Percentiles rank a stretch among this genome's conserved stretches.
These are phyloP conservation scores for Gillenia trifoliata DNA, from an alignment of 306 rosid species.

Conservation along the genomic window DNA sequence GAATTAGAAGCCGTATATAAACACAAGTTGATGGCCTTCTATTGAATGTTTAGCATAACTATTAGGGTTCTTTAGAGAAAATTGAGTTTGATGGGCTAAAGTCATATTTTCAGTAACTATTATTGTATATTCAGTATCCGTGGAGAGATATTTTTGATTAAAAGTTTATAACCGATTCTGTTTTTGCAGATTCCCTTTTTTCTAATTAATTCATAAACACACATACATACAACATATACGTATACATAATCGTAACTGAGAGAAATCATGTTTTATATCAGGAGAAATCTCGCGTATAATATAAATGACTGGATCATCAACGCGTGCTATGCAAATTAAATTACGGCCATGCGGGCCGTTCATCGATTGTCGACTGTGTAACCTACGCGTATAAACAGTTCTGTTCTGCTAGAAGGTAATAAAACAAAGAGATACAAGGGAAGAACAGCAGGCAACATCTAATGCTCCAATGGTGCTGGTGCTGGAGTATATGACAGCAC, in stretches of 20 bases:
- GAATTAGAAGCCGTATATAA: neutral
- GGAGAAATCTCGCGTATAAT: neutral
- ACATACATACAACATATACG: neutral
- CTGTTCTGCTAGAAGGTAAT: neutral
- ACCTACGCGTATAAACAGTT: neutral
- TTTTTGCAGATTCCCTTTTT: too few species aligned
- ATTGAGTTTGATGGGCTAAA: too few species aligned
- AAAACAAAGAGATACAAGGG: neutral
- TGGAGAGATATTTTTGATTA: too few species aligned
- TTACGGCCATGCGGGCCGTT: neutral
- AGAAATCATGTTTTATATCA: neutral
- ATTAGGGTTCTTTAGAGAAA: too few species aligned
- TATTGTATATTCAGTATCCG: too few species aligned
- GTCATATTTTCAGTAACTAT: too few species aligned
- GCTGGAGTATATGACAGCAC: constrained; percentile 45
- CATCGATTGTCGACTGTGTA: neutral
- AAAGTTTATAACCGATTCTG: too few species aligned
- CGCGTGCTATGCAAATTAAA: neutral
- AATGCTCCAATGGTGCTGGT: constrained; percentile 11
- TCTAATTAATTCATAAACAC: too few species aligned
- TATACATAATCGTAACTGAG: too few species aligned
- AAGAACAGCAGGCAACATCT: constrained; percentile 12
- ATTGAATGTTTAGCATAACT: neutral
- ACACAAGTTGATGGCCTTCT: neutral
- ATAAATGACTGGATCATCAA: neutral